A percentile compares a stretch with the other conserved stretches of the same genome.
Conservation (phyloP, 2,329 filamentous ascomycete species). For the Penicillium rolfsii region DNA sequence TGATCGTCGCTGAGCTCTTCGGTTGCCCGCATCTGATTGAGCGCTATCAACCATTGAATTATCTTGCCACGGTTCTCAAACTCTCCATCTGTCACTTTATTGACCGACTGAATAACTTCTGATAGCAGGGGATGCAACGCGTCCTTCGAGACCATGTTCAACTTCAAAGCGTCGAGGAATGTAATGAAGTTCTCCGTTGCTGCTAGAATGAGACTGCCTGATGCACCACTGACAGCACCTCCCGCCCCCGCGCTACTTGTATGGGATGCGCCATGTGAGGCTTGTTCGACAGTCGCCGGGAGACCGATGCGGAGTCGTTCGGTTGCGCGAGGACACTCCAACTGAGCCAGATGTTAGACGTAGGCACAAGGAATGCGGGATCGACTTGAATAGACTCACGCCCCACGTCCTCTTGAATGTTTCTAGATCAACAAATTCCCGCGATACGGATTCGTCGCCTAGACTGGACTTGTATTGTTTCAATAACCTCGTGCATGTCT, state of each 20-base stretch:
- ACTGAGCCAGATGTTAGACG: constrained; percentile 53
- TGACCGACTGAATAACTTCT: constrained; percentile 95
- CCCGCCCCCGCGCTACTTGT: constrained; percentile 41
- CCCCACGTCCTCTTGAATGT: constrained; percentile 92
- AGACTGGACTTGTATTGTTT: constrained; percentile 97
- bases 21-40: constrained; percentile 97
- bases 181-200: constrained; percentile 99
- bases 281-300: constrained; percentile 75
- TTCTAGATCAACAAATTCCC: constrained; percentile 83
- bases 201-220: constrained; percentile 74
- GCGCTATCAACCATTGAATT: constrained; percentile 93
- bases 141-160: constrained; percentile 92
- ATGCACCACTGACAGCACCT: constrained; percentile 44
- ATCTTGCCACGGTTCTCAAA: constrained; percentile 97
- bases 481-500: constrained; percentile 89
- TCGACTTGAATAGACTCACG: constrained; percentile 57
- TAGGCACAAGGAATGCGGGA: background rate
- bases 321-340: constrained; percentile 92
- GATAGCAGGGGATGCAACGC: constrained; percentile 93
- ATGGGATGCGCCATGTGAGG: constrained; percentile 54
- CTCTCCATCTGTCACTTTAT: constrained; percentile 92
- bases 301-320: constrained; percentile 91
- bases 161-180: constrained; percentile 89
- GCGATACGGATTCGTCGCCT: constrained; percentile 86
- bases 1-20: constrained; percentile 88